A percentile compares a stretch with the other conserved stretches of the same genome.
These are phyloP conservation scores for Pythium periplocum DNA, from an alignment of 352 stramenopile genomes.

Conservation along the genomic window DNA sequence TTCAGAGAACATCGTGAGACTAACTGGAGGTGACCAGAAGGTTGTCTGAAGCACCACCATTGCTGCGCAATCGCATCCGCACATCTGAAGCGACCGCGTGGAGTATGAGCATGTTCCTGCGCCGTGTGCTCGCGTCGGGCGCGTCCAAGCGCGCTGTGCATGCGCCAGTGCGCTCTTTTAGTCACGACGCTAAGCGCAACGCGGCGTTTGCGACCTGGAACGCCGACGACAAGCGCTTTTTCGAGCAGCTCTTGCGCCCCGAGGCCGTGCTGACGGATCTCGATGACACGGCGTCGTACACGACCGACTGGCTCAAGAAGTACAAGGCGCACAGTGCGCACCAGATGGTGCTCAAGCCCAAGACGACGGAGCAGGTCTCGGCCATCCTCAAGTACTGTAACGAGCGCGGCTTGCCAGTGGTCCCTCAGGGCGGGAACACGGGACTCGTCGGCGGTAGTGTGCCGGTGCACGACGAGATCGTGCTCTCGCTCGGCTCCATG, in stretches of 20 bases:
- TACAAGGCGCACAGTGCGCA: slow-evolving; percentile 56
- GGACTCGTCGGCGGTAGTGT: slow-evolving; percentile 94
- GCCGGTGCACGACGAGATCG: slow-evolving; percentile 90
- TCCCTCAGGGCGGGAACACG: slow-evolving; percentile 97
- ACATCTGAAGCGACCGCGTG: too few relatives aligned
- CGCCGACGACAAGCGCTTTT: slow-evolving; percentile 56
- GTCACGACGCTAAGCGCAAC: slow-evolving; percentile 22
- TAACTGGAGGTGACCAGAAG: slow-evolving; percentile 14
- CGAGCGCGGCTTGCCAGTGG: slow-evolving; percentile 81
- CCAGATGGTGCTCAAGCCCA: slow-evolving; percentile 83
- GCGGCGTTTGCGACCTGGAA: slow-evolving; percentile 46
- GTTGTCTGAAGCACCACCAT: slow-evolving; percentile 6
- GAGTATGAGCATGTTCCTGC: neutral
- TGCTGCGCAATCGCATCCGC: too few relatives aligned
- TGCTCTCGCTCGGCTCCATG: slow-evolving; percentile 91
- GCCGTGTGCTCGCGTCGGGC: neutral
- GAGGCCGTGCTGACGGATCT: slow-evolving; percentile 58
- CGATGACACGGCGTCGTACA: slow-evolving; percentile 71
- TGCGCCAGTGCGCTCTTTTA: slow-evolving; percentile 15
- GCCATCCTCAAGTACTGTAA: slow-evolving; percentile 92
- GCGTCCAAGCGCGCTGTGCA: neutral
- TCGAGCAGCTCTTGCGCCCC: slow-evolving; percentile 52
- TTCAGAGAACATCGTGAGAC: neutral
- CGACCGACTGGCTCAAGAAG: slow-evolving; percentile 83
- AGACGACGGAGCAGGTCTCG: slow-evolving; percentile 84